Percentiles rank a stretch among this genome's conserved stretches.
Conservation (phyloP, 306 rosid species). For the Fagus sylvatica region DNA sequence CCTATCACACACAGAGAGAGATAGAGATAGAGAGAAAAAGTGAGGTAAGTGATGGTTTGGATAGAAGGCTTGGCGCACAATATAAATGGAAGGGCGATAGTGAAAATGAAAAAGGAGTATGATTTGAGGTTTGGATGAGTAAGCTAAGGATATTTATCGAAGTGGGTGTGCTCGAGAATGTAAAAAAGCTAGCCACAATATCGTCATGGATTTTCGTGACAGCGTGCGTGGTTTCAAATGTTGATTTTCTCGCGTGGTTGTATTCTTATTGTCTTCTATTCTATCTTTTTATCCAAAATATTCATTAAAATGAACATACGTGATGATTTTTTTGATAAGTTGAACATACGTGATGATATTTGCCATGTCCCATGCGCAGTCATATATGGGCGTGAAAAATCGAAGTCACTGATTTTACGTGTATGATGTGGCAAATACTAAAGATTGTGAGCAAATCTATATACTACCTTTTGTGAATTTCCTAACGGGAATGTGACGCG, state of each 20-base stretch:
- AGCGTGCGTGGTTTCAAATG: slow-evolving; percentile 34
- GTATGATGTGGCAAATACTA: neutral
- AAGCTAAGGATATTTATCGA: slow-evolving; percentile 25
- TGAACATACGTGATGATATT: neutral
- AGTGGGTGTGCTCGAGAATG: slow-evolving; percentile 40
- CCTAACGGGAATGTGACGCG: neutral
- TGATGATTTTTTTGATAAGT: neutral
- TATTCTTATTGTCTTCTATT: slow-evolving; percentile 11
- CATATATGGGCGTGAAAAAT: neutral
- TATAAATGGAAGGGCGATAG: slow-evolving; percentile 41
- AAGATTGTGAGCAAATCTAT: neutral
- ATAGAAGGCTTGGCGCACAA: slow-evolving; percentile 36
- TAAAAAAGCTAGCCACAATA: slow-evolving; percentile 29
- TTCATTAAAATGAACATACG: neutral
- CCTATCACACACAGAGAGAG: neutral
- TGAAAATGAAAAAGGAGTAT: slow-evolving; percentile 37
- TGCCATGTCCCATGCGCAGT: slow-evolving; percentile 12
- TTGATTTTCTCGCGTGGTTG: slow-evolving; percentile 41
- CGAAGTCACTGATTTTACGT: neutral
- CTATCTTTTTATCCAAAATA: neutral
- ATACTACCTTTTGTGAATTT: neutral
- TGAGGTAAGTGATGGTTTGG: slow-evolving; percentile 23
- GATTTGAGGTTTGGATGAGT: slow-evolving; percentile 33
- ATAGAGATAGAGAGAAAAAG: slow-evolving; percentile 9
- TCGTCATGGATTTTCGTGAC: slow-evolving; percentile 58